Percentiles rank a stretch among this genome's conserved stretches.
Evolutionary conservation across 2,329 filamentous ascomycete species (phyloP).

Genomic region (Ceratocystis colombiana): DNA sequence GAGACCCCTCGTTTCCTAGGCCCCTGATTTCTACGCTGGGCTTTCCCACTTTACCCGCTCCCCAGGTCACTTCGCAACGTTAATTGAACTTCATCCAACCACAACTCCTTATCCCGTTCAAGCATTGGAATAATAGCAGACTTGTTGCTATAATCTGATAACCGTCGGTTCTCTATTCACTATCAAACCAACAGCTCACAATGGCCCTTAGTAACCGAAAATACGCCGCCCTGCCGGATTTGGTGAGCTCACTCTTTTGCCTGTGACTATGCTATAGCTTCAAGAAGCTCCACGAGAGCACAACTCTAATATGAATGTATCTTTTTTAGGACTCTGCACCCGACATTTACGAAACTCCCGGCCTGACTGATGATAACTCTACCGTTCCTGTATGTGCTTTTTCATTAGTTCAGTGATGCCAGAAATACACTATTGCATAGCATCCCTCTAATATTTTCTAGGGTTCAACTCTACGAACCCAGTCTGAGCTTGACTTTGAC

Average conservation of each 20-base stretch:
- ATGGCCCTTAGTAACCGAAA: constrained; percentile 74
- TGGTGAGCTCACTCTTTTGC: constrained; percentile 43
- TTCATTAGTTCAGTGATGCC: background rate
- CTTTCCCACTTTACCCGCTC: background rate
- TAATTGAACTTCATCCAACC: background rate
- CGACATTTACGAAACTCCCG: constrained; percentile 94
- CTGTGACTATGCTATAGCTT: constrained; percentile 23
- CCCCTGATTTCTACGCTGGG: background rate
- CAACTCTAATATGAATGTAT: constrained; percentile 7
- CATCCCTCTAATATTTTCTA: constrained; percentile 29
- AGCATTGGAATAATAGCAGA: background rate
- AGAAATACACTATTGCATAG: constrained; percentile 1
- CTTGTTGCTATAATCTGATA: background rate
- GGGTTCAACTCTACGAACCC: constrained; percentile 47
- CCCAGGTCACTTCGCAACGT: background rate
- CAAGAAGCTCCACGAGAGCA: constrained; percentile 26
- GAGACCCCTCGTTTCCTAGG: background rate
- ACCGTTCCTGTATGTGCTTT: constrained; percentile 58
- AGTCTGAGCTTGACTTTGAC: constrained; percentile 53
- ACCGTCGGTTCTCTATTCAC: background rate
- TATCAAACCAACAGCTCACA: background rate
- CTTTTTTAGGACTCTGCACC: constrained; percentile 69
- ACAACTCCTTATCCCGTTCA: background rate
- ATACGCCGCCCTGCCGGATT: constrained; percentile 69
- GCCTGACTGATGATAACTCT: constrained; percentile 79